A percentile compares a stretch with the other conserved stretches of the same genome.
phyloP scores from a whole-genome alignment of 2,329 filamentous ascomycete species.

The Metarhizium sp. region DNA sequence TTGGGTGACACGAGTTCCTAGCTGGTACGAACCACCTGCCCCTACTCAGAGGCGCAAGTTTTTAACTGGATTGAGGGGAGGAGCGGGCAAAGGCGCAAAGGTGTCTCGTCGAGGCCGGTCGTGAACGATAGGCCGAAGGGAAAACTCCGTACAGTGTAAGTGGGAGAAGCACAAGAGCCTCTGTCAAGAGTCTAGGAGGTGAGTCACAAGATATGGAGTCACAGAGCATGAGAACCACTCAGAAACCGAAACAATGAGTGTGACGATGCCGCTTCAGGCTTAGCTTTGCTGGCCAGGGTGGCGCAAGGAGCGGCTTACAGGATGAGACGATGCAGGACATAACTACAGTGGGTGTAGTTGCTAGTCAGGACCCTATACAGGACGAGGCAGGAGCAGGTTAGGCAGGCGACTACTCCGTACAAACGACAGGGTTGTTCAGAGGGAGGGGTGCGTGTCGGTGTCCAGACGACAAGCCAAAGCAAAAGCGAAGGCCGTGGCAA shows the following conservation, averaged over 20 bases:
- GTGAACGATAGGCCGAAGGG: background rate
- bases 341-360: too few species aligned
- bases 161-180: background rate
- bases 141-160: background rate
- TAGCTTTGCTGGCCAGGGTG: constrained; percentile 3
- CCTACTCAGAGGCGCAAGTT: background rate
- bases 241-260: constrained; percentile 3
- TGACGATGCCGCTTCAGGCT: constrained; percentile 3
- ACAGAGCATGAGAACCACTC: constrained; percentile 1
- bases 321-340: background rate
- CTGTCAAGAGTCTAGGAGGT: background rate
- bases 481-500: background rate
- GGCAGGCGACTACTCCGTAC: background rate
- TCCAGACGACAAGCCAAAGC: background rate
- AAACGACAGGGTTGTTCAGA: background rate
- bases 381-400: too few species aligned
- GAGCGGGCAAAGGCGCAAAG: background rate
- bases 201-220: constrained; percentile 8
- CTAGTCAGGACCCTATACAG: too few species aligned
- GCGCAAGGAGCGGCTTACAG: constrained; percentile 1
- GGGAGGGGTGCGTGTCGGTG: background rate
- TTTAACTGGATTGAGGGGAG: background rate
- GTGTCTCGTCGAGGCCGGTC: background rate
- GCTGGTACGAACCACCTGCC: background rate
- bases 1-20: background rate